Evolutionary conservation across 345 rosid species (phyloP).

Genomic region (Brassica juncea): DNA sequence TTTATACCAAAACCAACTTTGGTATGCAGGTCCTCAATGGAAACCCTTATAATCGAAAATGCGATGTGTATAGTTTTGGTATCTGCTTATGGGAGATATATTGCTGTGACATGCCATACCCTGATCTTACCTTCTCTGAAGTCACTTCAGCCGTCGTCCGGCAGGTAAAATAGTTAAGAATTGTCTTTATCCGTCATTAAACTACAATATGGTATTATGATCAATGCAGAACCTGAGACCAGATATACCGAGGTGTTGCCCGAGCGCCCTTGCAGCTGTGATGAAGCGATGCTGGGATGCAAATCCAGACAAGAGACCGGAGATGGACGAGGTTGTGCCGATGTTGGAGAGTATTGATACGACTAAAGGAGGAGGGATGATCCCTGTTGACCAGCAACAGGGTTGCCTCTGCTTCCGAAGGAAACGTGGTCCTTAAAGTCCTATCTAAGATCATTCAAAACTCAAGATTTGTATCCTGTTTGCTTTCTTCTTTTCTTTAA

Average conservation of each 20-base stretch:
- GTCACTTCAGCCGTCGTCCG: constrained; percentile 96
- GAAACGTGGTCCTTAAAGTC: constrained; percentile 71
- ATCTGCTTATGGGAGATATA: constrained; percentile 97
- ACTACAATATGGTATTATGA: constrained; percentile 19
- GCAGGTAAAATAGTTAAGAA: constrained; percentile 55
- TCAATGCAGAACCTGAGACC: constrained; percentile 83
- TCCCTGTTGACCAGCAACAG: constrained; percentile 79
- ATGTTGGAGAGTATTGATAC: constrained; percentile 90
- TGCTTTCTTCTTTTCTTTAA: not conserved
- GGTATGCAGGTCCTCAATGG: constrained; percentile 88
- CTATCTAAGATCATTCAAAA: constrained; percentile 17
- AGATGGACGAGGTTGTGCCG: constrained; percentile 95
- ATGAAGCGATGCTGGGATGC: constrained; percentile 99
- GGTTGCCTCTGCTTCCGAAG: constrained; percentile 88
- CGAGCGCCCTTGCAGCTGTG: constrained; percentile 78
- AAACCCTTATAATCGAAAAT: constrained; percentile 89
- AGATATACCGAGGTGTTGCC: constrained; percentile 97
- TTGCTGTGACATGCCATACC: constrained; percentile 99
- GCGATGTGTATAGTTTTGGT: constrained; percentile 96
- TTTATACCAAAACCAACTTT: not conserved
- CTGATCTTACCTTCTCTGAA: constrained; percentile 92
- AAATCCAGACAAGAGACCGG: constrained; percentile 87
- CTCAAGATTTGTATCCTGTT: constrained; percentile 14
- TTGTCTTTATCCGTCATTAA: not conserved
- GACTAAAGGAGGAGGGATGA: constrained; percentile 95